Conservation (phyloP, 495 filamentous ascomycete species). For the Sporormia fimetaria region DNA sequence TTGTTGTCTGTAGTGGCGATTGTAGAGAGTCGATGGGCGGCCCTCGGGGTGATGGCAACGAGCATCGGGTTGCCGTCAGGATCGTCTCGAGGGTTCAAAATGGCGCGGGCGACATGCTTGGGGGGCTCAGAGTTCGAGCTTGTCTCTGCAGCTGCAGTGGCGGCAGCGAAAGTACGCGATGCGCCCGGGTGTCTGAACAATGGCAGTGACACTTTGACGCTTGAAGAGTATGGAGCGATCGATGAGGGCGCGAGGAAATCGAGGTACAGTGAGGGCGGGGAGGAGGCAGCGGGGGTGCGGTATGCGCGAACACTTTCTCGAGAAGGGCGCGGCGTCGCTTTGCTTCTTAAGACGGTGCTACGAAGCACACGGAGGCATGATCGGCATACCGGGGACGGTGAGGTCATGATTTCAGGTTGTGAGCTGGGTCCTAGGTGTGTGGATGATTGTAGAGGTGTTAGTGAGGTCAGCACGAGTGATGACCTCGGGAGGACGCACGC, state of each 20-base stretch:
- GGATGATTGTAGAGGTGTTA: too few species aligned
- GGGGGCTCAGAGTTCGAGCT: constrained; percentile 44
- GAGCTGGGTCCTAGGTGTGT: too few species aligned
- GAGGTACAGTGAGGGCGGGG: constrained; percentile 21
- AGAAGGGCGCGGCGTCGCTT: not conserved
- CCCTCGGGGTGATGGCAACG: constrained; percentile 69
- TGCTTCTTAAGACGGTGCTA: not conserved
- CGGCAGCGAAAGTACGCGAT: constrained; percentile 3
- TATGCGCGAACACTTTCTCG: constrained; percentile 2
- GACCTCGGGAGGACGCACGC: too few species aligned
- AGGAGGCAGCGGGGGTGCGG: constrained; percentile 5
- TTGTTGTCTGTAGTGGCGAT: constrained; percentile 64
- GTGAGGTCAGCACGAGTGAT: too few species aligned
- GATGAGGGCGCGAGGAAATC: constrained; percentile 30
- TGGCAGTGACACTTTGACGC: not conserved
- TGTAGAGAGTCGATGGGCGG: constrained; percentile 61
- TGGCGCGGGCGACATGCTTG: constrained; percentile 30
- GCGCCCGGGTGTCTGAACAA: not conserved
- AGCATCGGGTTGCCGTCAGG: constrained; percentile 73
- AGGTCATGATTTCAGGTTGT: too few species aligned
- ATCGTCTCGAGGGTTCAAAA: constrained; percentile 55
- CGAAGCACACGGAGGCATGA: constrained; percentile 10
- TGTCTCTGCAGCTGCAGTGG: not conserved
- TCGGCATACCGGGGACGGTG: too few species aligned
- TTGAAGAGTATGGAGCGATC: not conserved